Conservation (phyloP, 345 rosid species). For the Citrus reticulata region DNA sequence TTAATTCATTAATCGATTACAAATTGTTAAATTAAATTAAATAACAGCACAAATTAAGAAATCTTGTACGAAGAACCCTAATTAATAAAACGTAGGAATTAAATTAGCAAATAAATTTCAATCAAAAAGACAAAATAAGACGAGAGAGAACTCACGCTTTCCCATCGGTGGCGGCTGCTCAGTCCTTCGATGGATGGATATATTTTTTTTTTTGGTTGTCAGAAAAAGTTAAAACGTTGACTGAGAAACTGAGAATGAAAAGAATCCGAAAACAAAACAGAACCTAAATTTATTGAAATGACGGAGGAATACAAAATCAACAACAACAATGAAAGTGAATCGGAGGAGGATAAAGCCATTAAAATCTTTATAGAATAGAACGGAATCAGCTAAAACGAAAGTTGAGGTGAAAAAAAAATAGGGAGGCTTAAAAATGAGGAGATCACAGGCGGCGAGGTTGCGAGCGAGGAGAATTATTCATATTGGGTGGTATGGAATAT, state of each 20-base stretch:
- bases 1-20: too few relatives aligned
- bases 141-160: constrained; percentile 48
- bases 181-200: neutral
- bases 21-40: too few relatives aligned
- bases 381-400: neutral
- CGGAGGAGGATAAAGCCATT: constrained; percentile 60
- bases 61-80: neutral
- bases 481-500: constrained; percentile 30
- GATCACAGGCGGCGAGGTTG: neutral
- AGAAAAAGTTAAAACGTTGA: constrained; percentile 32
- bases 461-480: constrained; percentile 8
- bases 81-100: neutral
- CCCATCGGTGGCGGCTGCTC: constrained; percentile 50
- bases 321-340: constrained; percentile 19
- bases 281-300: constrained; percentile 23
- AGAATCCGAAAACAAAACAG: constrained; percentile 19
- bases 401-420: neutral
- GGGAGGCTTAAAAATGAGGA: constrained; percentile 1
- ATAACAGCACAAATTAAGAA: neutral
- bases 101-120: constrained; percentile 1
- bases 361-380: constrained; percentile 15
- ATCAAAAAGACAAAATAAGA: neutral
- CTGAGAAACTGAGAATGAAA: constrained; percentile 30
- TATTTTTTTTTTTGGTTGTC: neutral
- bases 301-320: constrained; percentile 15